Evolutionary conservation across 148 eudicot genomes (phyloP).

Genomic region (Agrostemma githago): DNA sequence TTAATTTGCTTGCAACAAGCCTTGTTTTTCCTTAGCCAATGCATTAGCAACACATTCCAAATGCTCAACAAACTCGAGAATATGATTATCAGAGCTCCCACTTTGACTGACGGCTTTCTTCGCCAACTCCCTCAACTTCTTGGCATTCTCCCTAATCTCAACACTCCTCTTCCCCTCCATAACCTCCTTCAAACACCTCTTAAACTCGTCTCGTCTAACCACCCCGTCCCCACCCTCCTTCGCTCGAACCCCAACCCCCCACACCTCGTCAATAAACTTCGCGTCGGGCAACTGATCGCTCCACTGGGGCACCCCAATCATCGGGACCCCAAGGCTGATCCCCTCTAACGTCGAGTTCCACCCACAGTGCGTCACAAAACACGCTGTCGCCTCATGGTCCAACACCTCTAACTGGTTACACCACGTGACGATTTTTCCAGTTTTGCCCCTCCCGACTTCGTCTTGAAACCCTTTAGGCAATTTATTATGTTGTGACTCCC

Average conservation of each 20-base stretch:
- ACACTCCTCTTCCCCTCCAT: constrained; percentile 36
- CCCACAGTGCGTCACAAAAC: constrained; percentile 63
- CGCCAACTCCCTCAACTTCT: constrained; percentile 35
- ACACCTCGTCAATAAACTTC: constrained; percentile 51
- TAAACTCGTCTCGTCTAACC: constrained; percentile 32
- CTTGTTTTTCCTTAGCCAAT: neutral
- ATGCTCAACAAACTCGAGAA: constrained; percentile 36
- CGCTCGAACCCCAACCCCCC: constrained; percentile 50
- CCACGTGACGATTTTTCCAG: constrained; percentile 56
- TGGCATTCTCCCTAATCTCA: constrained; percentile 33
- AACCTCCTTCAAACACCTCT: constrained; percentile 34
- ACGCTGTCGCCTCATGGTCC: constrained; percentile 43
- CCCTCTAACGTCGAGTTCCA: constrained; percentile 75
- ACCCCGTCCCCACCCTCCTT: constrained; percentile 39
- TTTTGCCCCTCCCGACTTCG: constrained; percentile 5
- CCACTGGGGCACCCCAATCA: constrained; percentile 60
- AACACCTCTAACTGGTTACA: constrained; percentile 55
- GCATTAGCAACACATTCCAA: constrained; percentile 8
- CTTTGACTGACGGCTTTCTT: constrained; percentile 36
- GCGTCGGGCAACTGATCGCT: constrained; percentile 54
- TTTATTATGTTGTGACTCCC: constrained; percentile 34
- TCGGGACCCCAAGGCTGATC: constrained; percentile 48
- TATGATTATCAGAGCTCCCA: constrained; percentile 34
- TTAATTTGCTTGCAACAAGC: constrained; percentile 6
- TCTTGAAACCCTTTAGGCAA: constrained; percentile 33